Evolutionary conservation across 2,329 filamentous ascomycete genomes (phyloP).

Genomic region (Fusarium hostae): DNA sequence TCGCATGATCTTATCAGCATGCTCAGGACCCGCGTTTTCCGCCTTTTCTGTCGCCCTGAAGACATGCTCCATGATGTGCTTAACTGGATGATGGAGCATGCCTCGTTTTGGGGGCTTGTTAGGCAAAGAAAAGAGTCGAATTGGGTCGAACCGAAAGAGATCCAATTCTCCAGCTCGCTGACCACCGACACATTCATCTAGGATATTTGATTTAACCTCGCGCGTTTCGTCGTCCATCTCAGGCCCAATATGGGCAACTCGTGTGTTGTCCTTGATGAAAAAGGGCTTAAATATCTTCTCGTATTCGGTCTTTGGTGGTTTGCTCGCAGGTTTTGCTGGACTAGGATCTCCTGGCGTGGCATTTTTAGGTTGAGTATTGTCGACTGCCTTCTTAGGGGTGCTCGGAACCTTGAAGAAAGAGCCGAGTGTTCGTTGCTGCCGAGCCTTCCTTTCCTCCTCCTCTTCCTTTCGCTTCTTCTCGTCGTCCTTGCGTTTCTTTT

Average conservation of each 20-base stretch:
- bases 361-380: conserved; percentile 45
- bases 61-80: conserved; percentile 68
- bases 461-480: conserved; percentile 60
- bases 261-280: conserved; percentile 78
- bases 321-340: conserved; percentile 19
- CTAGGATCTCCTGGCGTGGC: conserved; percentile 46
- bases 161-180: conserved; percentile 56
- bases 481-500: conserved; percentile 54
- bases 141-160: conserved; percentile 56
- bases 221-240: conserved; percentile 68
- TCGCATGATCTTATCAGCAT: conserved; percentile 48
- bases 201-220: conserved; percentile 59
- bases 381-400: conserved; percentile 56
- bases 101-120: conserved; percentile 57
- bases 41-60: conserved; percentile 59
- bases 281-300: conserved; percentile 83
- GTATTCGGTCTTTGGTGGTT: conserved; percentile 63
- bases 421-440: conserved; percentile 59
- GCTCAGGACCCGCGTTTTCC: conserved; percentile 51
- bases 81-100: conserved; percentile 63
- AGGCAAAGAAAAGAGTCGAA: conserved; percentile 59
- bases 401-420: conserved; percentile 58
- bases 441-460: conserved; percentile 63
- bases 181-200: conserved; percentile 64
- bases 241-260: conserved; percentile 71